These are phyloP conservation scores for Apophysomyces variabilis DNA, from an alignment of 371 early-diverging fungal species.

Conservation along the genomic window DNA sequence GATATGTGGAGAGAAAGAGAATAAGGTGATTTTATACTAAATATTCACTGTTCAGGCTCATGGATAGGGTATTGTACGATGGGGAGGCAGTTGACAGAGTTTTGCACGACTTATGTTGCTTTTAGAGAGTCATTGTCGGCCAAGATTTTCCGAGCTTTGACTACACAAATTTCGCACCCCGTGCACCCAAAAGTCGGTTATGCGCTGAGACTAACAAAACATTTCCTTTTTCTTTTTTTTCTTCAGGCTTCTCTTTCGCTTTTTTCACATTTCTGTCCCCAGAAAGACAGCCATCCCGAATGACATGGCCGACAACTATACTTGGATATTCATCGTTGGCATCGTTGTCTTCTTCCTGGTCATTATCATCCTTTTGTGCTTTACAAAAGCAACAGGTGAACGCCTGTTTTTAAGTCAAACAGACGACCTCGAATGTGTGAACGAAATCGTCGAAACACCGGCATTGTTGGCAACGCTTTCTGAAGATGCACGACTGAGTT, in stretches of 20 bases:
- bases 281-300: constrained; percentile 1
- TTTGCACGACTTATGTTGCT: background rate
- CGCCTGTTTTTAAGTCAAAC: constrained; percentile 35
- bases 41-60: too few species aligned
- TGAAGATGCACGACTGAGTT: constrained; percentile 54
- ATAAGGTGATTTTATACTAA: too few species aligned
- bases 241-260: constrained; percentile 1
- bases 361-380: constrained; percentile 46
- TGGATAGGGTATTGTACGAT: too few species aligned
- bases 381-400: constrained; percentile 47
- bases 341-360: constrained; percentile 52
- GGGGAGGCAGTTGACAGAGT: too few species aligned
- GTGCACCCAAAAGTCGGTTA: background rate
- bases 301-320: constrained; percentile 33
- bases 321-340: constrained; percentile 53
- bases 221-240: constrained; percentile 16
- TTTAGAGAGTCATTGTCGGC: background rate
- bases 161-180: too few species aligned
- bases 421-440: constrained; percentile 39
- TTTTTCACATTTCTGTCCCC: constrained; percentile 4
- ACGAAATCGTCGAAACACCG: constrained; percentile 44
- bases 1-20: too few species aligned
- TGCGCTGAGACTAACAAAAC: background rate
- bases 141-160: too few species aligned
- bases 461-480: constrained; percentile 41